Conservation (phyloP, 1,139 yeast genomes). For the Suhomyces chickasaworum region DNA sequence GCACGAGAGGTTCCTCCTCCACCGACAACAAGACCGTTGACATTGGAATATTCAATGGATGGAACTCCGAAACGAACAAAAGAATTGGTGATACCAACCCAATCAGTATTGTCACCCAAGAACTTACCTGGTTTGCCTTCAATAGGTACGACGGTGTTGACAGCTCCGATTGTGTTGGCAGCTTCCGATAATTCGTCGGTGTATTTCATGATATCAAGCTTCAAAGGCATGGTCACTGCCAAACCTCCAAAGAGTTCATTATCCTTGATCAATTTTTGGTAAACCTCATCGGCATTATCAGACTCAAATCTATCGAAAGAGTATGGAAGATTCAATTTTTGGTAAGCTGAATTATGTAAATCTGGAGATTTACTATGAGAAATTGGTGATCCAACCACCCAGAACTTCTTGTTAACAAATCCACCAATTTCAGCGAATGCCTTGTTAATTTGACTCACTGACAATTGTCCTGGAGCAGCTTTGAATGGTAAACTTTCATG, state of each 20-base stretch:
- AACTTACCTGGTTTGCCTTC: conserved; percentile 52
- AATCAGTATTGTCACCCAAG: conserved; percentile 91
- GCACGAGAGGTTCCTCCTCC: conserved; percentile 99
- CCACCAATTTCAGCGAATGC: conserved; percentile 67
- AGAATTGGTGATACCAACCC: conserved; percentile 83
- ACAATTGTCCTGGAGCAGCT: conserved; percentile 80
- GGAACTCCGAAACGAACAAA: conserved; percentile 65
- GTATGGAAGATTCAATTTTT: conserved; percentile 77
- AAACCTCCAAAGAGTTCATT: conserved; percentile 73
- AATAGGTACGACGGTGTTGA: conserved; percentile 75
- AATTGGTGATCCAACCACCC: conserved; percentile 82
- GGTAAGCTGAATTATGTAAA: conserved; percentile 77
- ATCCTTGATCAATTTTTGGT: conserved; percentile 49
- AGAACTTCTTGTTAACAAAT: conserved; percentile 56
- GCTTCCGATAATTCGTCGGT: conserved; percentile 67
- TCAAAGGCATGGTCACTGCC: conserved; percentile 89
- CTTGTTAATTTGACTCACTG: conserved; percentile 61
- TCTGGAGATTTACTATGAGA: conserved; percentile 86
- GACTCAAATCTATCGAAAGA: conserved; percentile 70
- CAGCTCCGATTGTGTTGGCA: conserved; percentile 84
- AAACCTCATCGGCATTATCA: conserved; percentile 53
- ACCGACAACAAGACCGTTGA: conserved; percentile 77
- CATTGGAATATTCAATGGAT: conserved; percentile 30
- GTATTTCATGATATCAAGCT: conserved; percentile 71
- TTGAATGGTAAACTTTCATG: conserved; percentile 62